Base-by-base conservation (phyloP, 805 yeast species). In the Myxozyma neglecta region DNA sequence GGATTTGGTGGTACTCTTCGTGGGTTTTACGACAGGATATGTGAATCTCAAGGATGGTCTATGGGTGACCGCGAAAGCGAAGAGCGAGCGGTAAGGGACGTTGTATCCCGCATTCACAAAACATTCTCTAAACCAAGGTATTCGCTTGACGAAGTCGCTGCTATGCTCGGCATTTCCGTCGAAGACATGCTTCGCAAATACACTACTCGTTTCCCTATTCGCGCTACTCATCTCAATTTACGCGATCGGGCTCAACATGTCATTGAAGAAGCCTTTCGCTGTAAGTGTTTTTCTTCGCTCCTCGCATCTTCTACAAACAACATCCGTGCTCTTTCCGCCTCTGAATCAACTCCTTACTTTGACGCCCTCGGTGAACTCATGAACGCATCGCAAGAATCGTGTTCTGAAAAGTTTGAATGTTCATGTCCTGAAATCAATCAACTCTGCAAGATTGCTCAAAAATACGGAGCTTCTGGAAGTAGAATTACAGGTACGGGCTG, bases 401-500 rank as follows among this genome's bases (percentile, higher is more conserved):
- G 84, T 55, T 75, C 79, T 32, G 65, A 72, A 37, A 72, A 78
- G 40, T 83, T 80, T 73, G 80, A 84, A 56, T 83, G 87, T 59
- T 84, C 89, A 3, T 81, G 82, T 65, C 78, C 78, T 0, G 85
- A 81, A 63, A 79, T 85, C 60, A 83, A 85, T 58, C 72, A 73
- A 9, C 72, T 87, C 46, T 83, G 87, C 69, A 58, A 68, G 13
- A 80, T 86, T 56, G 89, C 89, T 3, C 72, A 76, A 42, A 70
- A 66, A 2, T 77, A 81, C 61, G 91, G 91, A 5, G 77, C 89
- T 0, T 77, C 74, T 59, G 91, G 91, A 14, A 83, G 89, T 1
- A 77, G 92, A 60, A 80, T 85, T n/a, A 87, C 91, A 8, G 92
- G 91, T 34, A 90, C 91, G 14, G 92, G 92, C 3, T 87, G 85